phyloP scores from a whole-genome alignment of 1,284 basidiomycete genomes.

The Wolfiporia cocos region DNA sequence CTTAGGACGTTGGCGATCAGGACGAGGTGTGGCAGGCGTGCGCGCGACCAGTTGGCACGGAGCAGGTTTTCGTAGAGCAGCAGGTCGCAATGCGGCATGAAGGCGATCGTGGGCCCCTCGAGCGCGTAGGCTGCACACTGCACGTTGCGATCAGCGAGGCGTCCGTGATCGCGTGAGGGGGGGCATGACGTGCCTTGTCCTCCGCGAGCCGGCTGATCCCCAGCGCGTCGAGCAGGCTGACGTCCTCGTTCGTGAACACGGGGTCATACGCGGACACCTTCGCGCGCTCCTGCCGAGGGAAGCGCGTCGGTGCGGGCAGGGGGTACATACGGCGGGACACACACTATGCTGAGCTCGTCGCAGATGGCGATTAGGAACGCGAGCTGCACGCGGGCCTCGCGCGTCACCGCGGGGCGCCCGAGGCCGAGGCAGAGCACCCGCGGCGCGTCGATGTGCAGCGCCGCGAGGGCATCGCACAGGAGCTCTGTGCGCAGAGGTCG shows the following conservation, averaged over 20 bases:
- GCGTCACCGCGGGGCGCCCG: constrained; percentile 57
- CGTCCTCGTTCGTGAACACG: constrained; percentile 58
- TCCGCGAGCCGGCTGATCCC: constrained; percentile 42
- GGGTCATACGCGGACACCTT: constrained; percentile 61
- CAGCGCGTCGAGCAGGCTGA: constrained; percentile 41
- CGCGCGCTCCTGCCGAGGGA: constrained; percentile 35
- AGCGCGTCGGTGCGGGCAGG: constrained; percentile 16
- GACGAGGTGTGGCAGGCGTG: constrained; percentile 30
- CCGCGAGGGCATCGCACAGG: constrained; percentile 27
- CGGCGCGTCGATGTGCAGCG: constrained; percentile 9
- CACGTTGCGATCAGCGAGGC: constrained; percentile 8
- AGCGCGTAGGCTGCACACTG: constrained; percentile 28
- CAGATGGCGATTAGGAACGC: constrained; percentile 55
- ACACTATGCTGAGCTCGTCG: constrained; percentile 46
- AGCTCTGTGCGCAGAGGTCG: constrained; percentile 23
- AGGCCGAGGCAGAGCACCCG: constrained; percentile 57
- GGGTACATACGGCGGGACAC: constrained; percentile 28
- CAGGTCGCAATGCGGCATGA: constrained; percentile 75
- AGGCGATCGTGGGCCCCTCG: constrained; percentile 48
- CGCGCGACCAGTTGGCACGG: constrained; percentile 50
- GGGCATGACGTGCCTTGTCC: constrained; percentile 40
- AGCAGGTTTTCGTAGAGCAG: constrained; percentile 61
- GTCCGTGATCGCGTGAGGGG: constrained; percentile 9
- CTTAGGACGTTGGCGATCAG: constrained; percentile 41
- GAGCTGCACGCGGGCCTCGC: constrained; percentile 59